Evolutionary conservation across 352 stramenopile species (phyloP), one percentile per base, ranked within the genome.

Genomic region (Pythium diclinum): DNA sequence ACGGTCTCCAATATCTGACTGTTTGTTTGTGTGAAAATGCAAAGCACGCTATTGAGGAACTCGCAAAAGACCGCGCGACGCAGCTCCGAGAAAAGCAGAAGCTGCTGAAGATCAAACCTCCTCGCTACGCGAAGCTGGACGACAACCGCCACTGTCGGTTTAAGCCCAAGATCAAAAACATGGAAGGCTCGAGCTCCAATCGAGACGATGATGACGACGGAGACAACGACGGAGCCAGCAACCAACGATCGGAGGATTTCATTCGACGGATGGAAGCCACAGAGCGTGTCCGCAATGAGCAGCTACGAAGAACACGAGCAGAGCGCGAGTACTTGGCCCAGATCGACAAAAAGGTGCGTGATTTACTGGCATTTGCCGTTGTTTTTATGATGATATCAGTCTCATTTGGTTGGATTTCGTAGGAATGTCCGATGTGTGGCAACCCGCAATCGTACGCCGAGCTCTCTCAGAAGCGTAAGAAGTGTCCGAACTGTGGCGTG

Each of bases 401-500:
- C 21, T 53, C 10, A 46, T n/a, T 21, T 14, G 25, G 25, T 21
- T 16, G 4, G 40, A 23, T 25, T 25, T 46, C 1, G 9, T 60
- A 84, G 75, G 81, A 90, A 55, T 92, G 83, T 55, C 79, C 81
- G n/a, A 68, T 61, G 38, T 92, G 83, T 40, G 81, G 83, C 10
- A 92, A 87, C 33, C 68, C 78, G 19, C 83, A 92, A 56, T 91
- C 81, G 52, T 91, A 91, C 58, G 74, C 81, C 34, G 83, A 92
- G 61, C 73, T 91, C 23, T 82, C 78, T 3, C 83, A 92, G 49
- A 92, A 92, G 74, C 76, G 83, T 11, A 92, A 89, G 59, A 89
- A 89, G 32, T 92, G 81, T 44, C 83, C 81, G 17, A 92, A 92
- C 56, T 92, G 83, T 56, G 81, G 79, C 19, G 74, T 87, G 40